Evolutionary conservation across 495 filamentous ascomycete genomes (phyloP), one percentile per base, ranked within the genome.

Genomic region (Penicillium atrosanguineum): DNA sequence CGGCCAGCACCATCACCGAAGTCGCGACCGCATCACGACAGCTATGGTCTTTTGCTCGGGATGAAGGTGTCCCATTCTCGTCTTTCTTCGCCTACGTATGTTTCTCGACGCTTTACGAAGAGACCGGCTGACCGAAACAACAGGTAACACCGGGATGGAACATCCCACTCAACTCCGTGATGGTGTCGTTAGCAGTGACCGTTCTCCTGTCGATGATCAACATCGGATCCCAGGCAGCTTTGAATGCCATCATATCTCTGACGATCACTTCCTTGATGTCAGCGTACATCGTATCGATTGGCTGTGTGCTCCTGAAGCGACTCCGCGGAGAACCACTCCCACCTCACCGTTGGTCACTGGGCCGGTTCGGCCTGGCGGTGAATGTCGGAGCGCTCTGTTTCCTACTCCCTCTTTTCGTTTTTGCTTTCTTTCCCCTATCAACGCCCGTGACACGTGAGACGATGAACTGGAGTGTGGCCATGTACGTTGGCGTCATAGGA

Each of bases 11-110:
- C 1, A 74, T 84, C 48, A 81, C 74, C 47, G 73, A 78, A 50
- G 77, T 82, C 14, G 77, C 82, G 7, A 82, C 81, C 0, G 75
- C 79, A 11, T 83, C 80, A 9, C 71, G 81, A 0, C 82, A 84
- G 63, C 69, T 83, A 1, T 83, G 74, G 73, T 76, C 80, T 1
- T 60, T 60, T 29, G 48, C 57, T 15, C 37, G 57, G 47, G 57
- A 60, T 44, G 42, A 46, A 7, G 57, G 57, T 4, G 39, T 60
- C 18, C 57, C 57, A 12, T 83, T 80, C 53, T 81, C 78, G 9
- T 58, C 55, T 0, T 80, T 76, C 60, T 72, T 84, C 40, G 64
- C 68, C 40, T 67, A 74, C 61, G 79, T 82, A 69, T 56, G 73
- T 52, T 42, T 19, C 7, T 29, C 25, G 37, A 1, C 9, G 37